Conservation (phyloP, 495 filamentous ascomycete species). For the Xanthoparmelia taractica region DNA sequence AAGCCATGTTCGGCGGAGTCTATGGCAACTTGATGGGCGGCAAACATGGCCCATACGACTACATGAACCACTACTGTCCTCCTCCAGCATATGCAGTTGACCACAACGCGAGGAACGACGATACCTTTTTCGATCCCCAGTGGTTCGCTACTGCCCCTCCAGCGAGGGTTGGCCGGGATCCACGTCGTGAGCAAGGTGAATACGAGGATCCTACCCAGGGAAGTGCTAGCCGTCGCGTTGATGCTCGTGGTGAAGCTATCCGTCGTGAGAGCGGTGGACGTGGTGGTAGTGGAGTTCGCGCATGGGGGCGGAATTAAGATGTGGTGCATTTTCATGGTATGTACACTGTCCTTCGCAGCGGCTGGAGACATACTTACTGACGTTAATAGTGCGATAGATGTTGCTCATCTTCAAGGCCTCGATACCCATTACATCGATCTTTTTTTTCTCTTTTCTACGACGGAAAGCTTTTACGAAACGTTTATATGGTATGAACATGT, state of each 20-base stretch:
- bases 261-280: neutral
- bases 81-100: slow-evolving; percentile 1
- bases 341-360: neutral
- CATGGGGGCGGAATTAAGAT: neutral
- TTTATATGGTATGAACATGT: neutral
- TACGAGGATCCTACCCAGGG: slow-evolving; percentile 1
- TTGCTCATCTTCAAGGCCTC: neutral
- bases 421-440: neutral
- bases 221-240: neutral
- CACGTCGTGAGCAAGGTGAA: neutral
- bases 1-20: neutral
- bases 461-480: neutral
- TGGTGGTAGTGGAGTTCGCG: neutral
- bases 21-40: neutral
- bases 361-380: neutral
- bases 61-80: neutral
- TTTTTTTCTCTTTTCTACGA: neutral
- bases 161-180: slow-evolving; percentile 5
- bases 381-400: neutral
- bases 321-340: neutral
- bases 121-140: slow-evolving; percentile 1
- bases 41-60: slow-evolving; percentile 1
- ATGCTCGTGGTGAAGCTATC: neutral
- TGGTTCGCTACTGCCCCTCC: slow-evolving; percentile 10
- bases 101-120: neutral